Evolutionary conservation across 306 rosid genomes (phyloP), one percentile per base, ranked within the genome.

Genomic region (Sophora flavescens): DNA sequence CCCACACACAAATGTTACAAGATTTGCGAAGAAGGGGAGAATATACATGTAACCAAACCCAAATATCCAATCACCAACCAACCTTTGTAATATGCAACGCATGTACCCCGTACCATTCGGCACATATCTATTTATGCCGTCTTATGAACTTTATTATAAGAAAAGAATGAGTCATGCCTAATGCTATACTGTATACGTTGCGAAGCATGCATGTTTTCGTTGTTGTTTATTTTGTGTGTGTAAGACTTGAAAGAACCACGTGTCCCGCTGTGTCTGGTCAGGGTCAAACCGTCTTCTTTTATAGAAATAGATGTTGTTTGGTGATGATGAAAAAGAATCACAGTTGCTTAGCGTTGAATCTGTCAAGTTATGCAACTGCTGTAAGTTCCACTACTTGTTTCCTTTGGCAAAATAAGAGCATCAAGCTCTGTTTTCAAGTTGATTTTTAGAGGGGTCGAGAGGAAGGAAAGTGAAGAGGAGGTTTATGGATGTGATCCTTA

Each of bases 81-180:
- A 57, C 75, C 9, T 51, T 69, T 76, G 22, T 53, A 52, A 42
- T 22, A 44, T 26, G 41, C 36, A 22, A 22, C 69, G 78, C 75
- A 74, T 80, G 63, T 58, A 66, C 5, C 81, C 69, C 47, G 39
- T 76, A 62, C 41, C 45, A 51, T 67, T 72, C 70, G 79, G 7
- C 68, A 36, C 57, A 22, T 35, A 73, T 42, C 10, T 33, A 62
- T 63, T 35, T 59, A 28, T 3, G 32, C 41, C 13, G 2, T 57
- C 22, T 39, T 36, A 14, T 63, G 18, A 72, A 12, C 62, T 76
- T 75, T 28, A 51, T 74, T 80, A 18, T n/a, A 53, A 6, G 4
- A 48, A 41, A 11, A 69, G 70, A 68, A 68, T 78, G 8, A 8
- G 66, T 77, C 75, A 33, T 67, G 33, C 16, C 11, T 52, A 17